Conservation (phyloP, 176 grass and related monocot genomes). For the Tillandsia leiboldiana region DNA sequence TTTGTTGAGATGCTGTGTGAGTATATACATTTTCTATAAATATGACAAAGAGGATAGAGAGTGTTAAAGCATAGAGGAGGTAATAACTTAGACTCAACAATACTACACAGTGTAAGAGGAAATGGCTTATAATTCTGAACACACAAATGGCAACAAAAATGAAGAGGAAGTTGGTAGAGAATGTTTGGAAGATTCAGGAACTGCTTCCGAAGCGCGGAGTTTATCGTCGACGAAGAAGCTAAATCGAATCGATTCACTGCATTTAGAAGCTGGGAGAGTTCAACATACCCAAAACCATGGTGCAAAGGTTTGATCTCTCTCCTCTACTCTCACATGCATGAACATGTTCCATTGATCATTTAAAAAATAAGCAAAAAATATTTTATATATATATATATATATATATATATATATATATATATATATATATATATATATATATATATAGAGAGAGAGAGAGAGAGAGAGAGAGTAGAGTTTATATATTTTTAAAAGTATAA, state of each 20-base stretch:
- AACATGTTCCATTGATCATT: background rate
- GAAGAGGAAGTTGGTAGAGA: constrained; percentile 4
- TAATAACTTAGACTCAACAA: constrained; percentile 12
- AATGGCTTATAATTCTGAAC: constrained; percentile 24
- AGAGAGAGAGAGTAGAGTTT: no score
- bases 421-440: background rate
- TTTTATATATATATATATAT: background rate
- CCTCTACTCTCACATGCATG: constrained; percentile 7
- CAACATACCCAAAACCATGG: constrained; percentile 19
- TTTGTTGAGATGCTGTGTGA: no score
- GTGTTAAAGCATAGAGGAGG: background rate
- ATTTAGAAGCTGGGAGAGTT: constrained; percentile 44
- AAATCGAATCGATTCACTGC: constrained; percentile 42
- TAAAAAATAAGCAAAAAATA: constrained; percentile 1
- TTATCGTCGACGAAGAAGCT: constrained; percentile 15
- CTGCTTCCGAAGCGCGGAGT: constrained; percentile 10
- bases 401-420: background rate
- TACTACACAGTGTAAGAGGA: background rate
- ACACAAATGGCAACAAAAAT: constrained; percentile 13
- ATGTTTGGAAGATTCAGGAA: background rate
- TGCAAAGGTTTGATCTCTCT: constrained; percentile 28
- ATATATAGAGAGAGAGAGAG: background rate
- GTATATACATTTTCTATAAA: no score
- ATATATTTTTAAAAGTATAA: no score
- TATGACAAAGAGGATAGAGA: no score